phyloP scores from a whole-genome alignment of 345 rosid genomes.

The Bretschneidera sinensis region DNA sequence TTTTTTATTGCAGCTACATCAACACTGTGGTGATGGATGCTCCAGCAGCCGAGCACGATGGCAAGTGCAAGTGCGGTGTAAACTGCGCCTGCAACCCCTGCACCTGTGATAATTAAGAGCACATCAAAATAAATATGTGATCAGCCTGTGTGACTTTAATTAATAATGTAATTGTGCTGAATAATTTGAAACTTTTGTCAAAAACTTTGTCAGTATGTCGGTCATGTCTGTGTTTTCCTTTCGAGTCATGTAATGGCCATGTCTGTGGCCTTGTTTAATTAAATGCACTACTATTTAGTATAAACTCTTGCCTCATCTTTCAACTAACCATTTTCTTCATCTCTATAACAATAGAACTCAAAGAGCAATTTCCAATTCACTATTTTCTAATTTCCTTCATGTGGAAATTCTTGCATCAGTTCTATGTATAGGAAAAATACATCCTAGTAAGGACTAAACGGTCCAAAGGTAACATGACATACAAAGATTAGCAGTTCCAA shows the following conservation, averaged over 20 bases:
- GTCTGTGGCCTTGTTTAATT: conserved; percentile 19
- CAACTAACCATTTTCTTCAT: too few relatives aligned
- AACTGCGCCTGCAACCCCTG: conserved; percentile 67
- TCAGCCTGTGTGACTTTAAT: neutral
- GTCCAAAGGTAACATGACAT: too few relatives aligned
- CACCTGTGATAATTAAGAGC: conserved; percentile 59
- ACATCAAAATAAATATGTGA: neutral
- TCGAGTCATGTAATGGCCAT: conserved; percentile 24
- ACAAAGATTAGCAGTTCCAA: too few relatives aligned
- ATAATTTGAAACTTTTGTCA: conserved; percentile 9
- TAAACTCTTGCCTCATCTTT: neutral
- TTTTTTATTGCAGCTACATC: conserved; percentile 35
- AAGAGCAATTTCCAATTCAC: too few relatives aligned
- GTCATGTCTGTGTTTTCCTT: conserved; percentile 1
- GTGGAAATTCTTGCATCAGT: too few relatives aligned
- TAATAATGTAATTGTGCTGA: conserved; percentile 19
- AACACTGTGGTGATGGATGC: conserved; percentile 39
- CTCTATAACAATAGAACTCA: too few relatives aligned
- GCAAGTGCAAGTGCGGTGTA: conserved; percentile 82
- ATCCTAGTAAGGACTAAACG: too few relatives aligned
- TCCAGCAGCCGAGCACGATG: conserved; percentile 43
- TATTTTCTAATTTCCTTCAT: too few relatives aligned
- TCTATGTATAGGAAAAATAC: too few relatives aligned
- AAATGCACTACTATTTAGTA: conserved; percentile 22
- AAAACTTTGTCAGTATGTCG: neutral